Evolutionary conservation across 1,139 yeast species (phyloP).

Genomic region (Suhomyces bokatorum): DNA sequence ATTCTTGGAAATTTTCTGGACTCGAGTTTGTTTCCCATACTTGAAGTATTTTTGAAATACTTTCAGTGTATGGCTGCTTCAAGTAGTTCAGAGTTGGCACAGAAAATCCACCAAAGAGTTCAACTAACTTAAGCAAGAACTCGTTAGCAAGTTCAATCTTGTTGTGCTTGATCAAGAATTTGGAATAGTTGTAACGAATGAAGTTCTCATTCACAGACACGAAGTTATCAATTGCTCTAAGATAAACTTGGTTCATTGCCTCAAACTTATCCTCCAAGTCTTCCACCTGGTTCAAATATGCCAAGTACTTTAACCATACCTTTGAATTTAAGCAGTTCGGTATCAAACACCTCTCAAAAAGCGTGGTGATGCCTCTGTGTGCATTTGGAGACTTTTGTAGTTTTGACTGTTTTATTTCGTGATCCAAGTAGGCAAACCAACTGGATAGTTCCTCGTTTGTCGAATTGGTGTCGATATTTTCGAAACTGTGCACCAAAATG

Average conservation of each 20-base stretch:
- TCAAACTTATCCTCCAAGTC: slow-evolving; percentile 19
- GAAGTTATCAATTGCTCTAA: slow-evolving; percentile 45
- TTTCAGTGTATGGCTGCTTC: slow-evolving; percentile 27
- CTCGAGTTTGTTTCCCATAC: slow-evolving; percentile 20
- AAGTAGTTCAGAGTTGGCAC: slow-evolving; percentile 16
- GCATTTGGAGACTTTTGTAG: not conserved
- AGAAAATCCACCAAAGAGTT: slow-evolving; percentile 21
- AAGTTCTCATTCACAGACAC: slow-evolving; percentile 42
- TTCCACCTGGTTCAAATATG: slow-evolving; percentile 32
- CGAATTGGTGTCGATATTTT: slow-evolving; percentile 9
- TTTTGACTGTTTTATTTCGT: slow-evolving; percentile 31
- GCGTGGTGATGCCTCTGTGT: slow-evolving; percentile 22
- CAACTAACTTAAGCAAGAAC: slow-evolving; percentile 30
- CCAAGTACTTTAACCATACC: slow-evolving; percentile 61
- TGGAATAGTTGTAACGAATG: slow-evolving; percentile 45
- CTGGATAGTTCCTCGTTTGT: slow-evolving; percentile 35
- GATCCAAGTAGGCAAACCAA: slow-evolving; percentile 58
- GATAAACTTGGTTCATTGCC: slow-evolving; percentile 34
- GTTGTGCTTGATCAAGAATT: slow-evolving; percentile 27
- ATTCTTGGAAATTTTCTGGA: slow-evolving; percentile 6
- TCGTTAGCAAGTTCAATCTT: slow-evolving; percentile 28
- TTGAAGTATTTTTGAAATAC: slow-evolving; percentile 21
- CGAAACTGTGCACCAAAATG: slow-evolving; percentile 45
- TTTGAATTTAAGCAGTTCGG: slow-evolving; percentile 53
- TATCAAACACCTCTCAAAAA: slow-evolving; percentile 61